These are phyloP conservation scores for Backusella morwellensis DNA, from an alignment of 192 early-diverging fungal genomes.

Conservation along the genomic window DNA sequence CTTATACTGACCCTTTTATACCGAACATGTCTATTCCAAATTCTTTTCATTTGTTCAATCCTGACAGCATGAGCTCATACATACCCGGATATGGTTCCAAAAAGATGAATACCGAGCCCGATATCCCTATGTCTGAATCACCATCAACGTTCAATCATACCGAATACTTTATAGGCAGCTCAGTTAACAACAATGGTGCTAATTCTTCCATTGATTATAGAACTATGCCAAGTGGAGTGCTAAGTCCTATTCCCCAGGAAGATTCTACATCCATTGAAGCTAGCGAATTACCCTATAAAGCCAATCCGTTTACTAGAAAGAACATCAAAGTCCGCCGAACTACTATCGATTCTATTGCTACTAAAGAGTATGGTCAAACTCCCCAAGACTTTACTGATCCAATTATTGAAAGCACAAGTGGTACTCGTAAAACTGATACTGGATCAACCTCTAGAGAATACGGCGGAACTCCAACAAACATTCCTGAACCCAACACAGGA, in stretches of 20 bases:
- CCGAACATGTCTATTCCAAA: neutral
- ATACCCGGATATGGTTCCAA: neutral
- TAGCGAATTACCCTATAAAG: neutral
- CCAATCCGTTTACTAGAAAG: neutral
- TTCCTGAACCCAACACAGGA: neutral
- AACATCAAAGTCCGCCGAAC: neutral
- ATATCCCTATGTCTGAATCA: neutral
- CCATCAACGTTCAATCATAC: neutral
- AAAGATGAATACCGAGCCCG: neutral
- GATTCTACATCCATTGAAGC: neutral
- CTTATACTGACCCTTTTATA: neutral
- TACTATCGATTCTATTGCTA: neutral
- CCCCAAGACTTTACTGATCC: neutral
- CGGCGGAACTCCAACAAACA: neutral
- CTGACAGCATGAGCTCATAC: neutral
- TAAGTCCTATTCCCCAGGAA: neutral
- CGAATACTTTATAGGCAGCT: neutral
- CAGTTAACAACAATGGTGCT: neutral
- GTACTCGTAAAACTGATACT: neutral
- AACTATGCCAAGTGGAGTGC: neutral
- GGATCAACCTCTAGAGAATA: neutral
- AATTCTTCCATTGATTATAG: neutral
- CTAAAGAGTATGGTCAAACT: neutral
- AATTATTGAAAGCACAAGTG: neutral
- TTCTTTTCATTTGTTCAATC: neutral